phyloP scores from a whole-genome alignment of 345 rosid species.

The Jatropha curcas region DNA sequence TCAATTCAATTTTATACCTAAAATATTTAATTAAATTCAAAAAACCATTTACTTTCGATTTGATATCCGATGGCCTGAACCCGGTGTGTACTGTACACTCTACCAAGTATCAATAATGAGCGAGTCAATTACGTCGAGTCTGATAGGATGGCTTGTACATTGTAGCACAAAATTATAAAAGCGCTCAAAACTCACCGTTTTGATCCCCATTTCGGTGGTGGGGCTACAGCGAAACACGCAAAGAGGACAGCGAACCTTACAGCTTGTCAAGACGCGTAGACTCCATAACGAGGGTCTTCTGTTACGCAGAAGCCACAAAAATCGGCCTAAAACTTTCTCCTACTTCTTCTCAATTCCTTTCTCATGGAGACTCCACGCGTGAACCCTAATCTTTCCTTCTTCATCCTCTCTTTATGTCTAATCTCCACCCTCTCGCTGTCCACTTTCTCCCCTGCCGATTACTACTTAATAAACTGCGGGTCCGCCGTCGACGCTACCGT shows the following conservation, averaged over 20 bases:
- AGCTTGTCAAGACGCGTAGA: slow-evolving; percentile 19
- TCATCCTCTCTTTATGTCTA: slow-evolving; percentile 21
- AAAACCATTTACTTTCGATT: too few relatives aligned
- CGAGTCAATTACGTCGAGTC: too few relatives aligned
- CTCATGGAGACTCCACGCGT: slow-evolving; percentile 27
- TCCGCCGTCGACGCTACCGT: slow-evolving; percentile 56
- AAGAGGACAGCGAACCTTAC: neutral
- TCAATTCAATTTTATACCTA: too few relatives aligned
- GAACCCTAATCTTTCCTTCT: slow-evolving; percentile 10
- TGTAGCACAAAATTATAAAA: too few relatives aligned
- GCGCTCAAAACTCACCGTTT: slow-evolving; percentile 5
- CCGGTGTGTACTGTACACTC: too few relatives aligned
- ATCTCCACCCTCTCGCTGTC: slow-evolving; percentile 14
- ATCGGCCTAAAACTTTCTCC: too few relatives aligned
- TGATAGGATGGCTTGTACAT: too few relatives aligned
- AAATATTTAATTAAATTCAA: too few relatives aligned
- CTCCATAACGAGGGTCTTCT: neutral
- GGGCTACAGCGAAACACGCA: neutral
- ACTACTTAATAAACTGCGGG: slow-evolving; percentile 70
- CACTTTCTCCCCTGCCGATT: slow-evolving; percentile 51
- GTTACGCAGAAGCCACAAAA: neutral
- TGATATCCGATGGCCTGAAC: too few relatives aligned
- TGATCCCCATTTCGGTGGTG: neutral
- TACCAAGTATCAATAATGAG: too few relatives aligned
- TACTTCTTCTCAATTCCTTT: neutral